Percentiles rank a stretch among this genome's conserved stretches.
Conservation (phyloP, 2,329 filamentous ascomycete genomes). For the Pseudodiploospora longispora region DNA sequence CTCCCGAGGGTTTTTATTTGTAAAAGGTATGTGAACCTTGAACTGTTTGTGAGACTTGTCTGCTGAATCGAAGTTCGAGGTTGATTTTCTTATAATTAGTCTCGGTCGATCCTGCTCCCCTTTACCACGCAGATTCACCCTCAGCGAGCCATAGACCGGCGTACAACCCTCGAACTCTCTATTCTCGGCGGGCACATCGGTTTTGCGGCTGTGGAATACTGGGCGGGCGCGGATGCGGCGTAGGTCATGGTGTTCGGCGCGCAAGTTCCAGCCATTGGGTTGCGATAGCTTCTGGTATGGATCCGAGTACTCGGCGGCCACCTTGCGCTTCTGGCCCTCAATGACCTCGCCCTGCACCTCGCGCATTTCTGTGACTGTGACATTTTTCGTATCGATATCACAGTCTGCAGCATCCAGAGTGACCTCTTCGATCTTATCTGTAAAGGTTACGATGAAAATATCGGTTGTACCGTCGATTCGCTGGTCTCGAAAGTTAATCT, state of each 20-base stretch:
- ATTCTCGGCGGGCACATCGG: constrained; percentile 46
- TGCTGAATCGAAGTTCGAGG: constrained; percentile 19
- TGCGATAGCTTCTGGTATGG: constrained; percentile 59
- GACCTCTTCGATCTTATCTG: constrained; percentile 50
- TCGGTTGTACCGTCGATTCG: constrained; percentile 71
- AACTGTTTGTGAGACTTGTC: constrained; percentile 38
- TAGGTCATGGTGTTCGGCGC: constrained; percentile 68
- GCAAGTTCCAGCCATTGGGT: constrained; percentile 52
- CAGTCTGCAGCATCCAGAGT: constrained; percentile 56
- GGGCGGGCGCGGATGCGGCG: constrained; percentile 58
- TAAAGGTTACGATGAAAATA: constrained; percentile 64
- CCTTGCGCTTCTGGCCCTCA: constrained; percentile 31
- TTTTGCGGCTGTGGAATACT: constrained; percentile 41
- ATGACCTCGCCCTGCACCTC: constrained; percentile 26
- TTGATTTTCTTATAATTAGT: constrained; percentile 38
- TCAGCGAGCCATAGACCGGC: constrained; percentile 46
- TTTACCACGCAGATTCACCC: constrained; percentile 34
- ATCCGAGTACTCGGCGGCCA: constrained; percentile 44
- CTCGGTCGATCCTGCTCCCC: constrained; percentile 31
- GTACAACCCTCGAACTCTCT: constrained; percentile 48
- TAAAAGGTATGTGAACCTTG: constrained; percentile 63
- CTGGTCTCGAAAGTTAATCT: constrained; percentile 75
- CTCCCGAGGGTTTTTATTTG: constrained; percentile 67
- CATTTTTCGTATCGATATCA: constrained; percentile 44
- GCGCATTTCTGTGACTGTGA: constrained; percentile 40